Conservation (phyloP, 148 eudicot genomes). For the Heliosperma pusillum region DNA sequence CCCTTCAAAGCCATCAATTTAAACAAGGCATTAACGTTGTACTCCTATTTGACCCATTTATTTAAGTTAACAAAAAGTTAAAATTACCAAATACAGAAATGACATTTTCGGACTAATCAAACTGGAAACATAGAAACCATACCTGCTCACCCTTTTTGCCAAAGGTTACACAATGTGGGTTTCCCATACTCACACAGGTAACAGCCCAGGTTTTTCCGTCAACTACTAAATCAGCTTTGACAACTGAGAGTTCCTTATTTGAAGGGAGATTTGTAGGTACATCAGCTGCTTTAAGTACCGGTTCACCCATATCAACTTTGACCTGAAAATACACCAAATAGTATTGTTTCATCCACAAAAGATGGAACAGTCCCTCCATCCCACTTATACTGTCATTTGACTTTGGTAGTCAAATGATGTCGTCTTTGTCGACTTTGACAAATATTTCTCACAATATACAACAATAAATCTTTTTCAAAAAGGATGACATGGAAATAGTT, state of each 20-base stretch:
- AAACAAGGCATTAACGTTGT: background rate
- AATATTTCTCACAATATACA: no score
- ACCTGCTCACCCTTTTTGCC: conserved; percentile 69
- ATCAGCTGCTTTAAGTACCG: conserved; percentile 65
- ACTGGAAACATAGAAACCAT: conserved; percentile 14
- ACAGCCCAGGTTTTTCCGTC: conserved; percentile 81
- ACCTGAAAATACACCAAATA: conserved; percentile 49
- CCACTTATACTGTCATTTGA: background rate
- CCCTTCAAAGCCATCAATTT: no score
- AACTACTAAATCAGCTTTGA: conserved; percentile 64
- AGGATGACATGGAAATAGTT: no score
- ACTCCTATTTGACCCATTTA: background rate
- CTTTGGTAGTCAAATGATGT: background rate
- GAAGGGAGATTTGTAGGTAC: conserved; percentile 79
- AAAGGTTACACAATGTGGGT: conserved; percentile 95
- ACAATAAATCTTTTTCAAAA: no score
- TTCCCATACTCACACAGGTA: conserved; percentile 99
- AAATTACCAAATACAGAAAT: background rate
- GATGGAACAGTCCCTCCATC: background rate
- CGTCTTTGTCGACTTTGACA: no score
- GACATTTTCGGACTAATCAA: background rate
- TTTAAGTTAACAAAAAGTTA: background rate
- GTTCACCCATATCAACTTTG: conserved; percentile 97
- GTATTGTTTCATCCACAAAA: background rate
- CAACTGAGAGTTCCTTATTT: conserved; percentile 61